Evolutionary conservation across 2,329 filamentous ascomycete genomes (phyloP).

Genomic region (Apiospora sp.): DNA sequence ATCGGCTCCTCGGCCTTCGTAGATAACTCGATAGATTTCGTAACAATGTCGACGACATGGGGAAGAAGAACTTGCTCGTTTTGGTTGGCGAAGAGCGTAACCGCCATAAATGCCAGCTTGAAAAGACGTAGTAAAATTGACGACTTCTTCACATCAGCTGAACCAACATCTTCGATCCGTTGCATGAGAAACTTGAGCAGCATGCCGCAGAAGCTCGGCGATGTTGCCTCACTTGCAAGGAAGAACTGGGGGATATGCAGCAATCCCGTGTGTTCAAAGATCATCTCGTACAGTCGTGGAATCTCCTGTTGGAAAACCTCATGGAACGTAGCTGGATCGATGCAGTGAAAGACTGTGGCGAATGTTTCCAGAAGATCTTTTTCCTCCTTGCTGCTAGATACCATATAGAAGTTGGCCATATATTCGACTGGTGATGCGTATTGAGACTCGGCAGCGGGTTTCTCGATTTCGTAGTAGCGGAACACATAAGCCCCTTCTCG

Average conservation of each 20-base stretch:
- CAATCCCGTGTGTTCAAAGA: conserved; percentile 93
- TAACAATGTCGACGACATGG: conserved; percentile 96
- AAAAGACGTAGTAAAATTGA: conserved; percentile 93
- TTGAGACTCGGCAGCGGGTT: conserved; percentile 73
- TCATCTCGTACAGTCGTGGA: conserved; percentile 94
- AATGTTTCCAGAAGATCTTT: conserved; percentile 98
- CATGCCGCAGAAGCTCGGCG: conserved; percentile 98
- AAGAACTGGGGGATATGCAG: conserved; percentile 98
- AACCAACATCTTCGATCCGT: conserved; percentile 92
- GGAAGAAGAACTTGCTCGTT: conserved; percentile 96
- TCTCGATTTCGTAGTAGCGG: conserved; percentile 93
- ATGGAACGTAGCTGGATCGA: conserved; percentile 97
- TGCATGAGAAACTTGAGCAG: conserved; percentile 97
- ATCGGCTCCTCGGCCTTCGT: conserved; percentile 96
- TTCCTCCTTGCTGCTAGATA: conserved; percentile 92
- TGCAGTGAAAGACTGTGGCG: conserved; percentile 97
- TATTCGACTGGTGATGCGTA: conserved; percentile 88
- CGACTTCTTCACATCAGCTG: conserved; percentile 88
- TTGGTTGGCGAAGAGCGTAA: conserved; percentile 91
- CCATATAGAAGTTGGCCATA: conserved; percentile 93
- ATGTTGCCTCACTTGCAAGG: conserved; percentile 97
- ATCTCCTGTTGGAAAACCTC: conserved; percentile 99
- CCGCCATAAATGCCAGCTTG: conserved; percentile 99
- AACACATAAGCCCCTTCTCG: conserved; percentile 96
- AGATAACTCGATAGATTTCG: conserved; percentile 94